These are phyloP conservation scores for Carex pumila DNA, from an alignment of 176 grass and related monocot genomes.

Conservation along the genomic window DNA sequence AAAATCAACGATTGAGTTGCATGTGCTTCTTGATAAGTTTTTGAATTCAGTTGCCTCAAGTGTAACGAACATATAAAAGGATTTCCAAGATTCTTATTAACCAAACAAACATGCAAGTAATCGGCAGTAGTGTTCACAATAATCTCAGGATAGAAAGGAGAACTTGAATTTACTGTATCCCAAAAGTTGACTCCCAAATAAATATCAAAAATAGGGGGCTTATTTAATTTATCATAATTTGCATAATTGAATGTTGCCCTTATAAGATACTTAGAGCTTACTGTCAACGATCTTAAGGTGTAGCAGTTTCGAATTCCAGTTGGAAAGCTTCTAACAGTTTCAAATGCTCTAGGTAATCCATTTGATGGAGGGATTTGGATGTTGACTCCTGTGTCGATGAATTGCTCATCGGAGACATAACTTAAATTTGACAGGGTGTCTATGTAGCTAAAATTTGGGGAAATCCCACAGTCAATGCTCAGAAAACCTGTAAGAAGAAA, in stretches of 20 bases:
- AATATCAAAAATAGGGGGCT: constrained; percentile 30
- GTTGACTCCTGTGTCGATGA: neutral
- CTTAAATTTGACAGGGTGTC: too few species aligned
- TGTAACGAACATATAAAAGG: constrained; percentile 42
- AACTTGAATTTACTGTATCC: constrained; percentile 11
- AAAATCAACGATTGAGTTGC: constrained; percentile 13
- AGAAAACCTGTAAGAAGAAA: too few species aligned
- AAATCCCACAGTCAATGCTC: too few species aligned
- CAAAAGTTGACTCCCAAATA: constrained; percentile 36
- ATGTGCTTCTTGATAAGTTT: constrained; percentile 20
- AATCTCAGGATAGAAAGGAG: constrained; percentile 27
- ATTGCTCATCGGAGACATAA: too few species aligned
- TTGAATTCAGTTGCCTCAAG: constrained; percentile 21
- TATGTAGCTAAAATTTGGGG: too few species aligned
- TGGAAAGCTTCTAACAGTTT: constrained; percentile 22
- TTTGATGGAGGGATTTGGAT: constrained; percentile 14
- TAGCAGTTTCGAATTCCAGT: constrained; percentile 35
- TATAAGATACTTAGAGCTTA: constrained; percentile 34
- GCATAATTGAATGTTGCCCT: constrained; percentile 40
- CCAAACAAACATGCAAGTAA: constrained; percentile 43
- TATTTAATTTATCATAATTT: constrained; percentile 39
- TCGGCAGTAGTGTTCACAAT: constrained; percentile 22
- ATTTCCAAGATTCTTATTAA: constrained; percentile 22
- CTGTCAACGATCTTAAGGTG: constrained; percentile 26
- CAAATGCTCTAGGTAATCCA: neutral